Conservation (phyloP, 2,329 filamentous ascomycete species). For the Chrysosporium queenslandicum region DNA sequence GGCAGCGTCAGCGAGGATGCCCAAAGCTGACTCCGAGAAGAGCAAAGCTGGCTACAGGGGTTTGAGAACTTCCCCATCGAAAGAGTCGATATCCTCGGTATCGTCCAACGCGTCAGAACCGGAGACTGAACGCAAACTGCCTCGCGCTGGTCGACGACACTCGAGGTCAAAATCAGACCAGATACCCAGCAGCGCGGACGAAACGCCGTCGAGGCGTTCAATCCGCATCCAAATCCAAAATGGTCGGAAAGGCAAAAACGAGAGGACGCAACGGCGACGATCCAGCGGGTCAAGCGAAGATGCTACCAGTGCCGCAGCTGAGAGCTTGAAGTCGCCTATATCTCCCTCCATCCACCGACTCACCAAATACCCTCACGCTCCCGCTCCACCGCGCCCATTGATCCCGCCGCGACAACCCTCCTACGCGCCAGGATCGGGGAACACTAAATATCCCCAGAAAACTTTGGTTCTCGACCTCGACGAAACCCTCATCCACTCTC, state of each 20-base stretch:
- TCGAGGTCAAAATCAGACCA: slow-evolving; percentile 23
- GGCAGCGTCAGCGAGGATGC: slow-evolving; percentile 18
- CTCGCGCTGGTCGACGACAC: slow-evolving; percentile 1
- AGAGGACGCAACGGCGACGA: slow-evolving; percentile 39
- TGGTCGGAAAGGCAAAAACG: slow-evolving; percentile 64
- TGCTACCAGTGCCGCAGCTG: slow-evolving; percentile 47
- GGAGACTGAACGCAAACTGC: slow-evolving; percentile 37
- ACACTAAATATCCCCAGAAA: slow-evolving; percentile 58
- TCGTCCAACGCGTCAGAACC: slow-evolving; percentile 47
- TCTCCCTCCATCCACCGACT: slow-evolving; percentile 61
- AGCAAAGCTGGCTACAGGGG: slow-evolving; percentile 22
- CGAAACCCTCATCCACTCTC: slow-evolving; percentile 94
- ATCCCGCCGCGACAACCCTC: slow-evolving; percentile 84
- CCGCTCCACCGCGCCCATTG: slow-evolving; percentile 77
- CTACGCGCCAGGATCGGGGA: slow-evolving; percentile 50
- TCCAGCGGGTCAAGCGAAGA: slow-evolving; percentile 24
- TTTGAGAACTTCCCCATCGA: slow-evolving; percentile 26
- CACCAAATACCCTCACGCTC: slow-evolving; percentile 83
- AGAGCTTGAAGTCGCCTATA: slow-evolving; percentile 86
- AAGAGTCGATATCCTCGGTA: slow-evolving; percentile 34
- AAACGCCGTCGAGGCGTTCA: slow-evolving; percentile 62
- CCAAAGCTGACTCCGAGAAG: slow-evolving; percentile 21
- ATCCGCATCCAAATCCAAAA: slow-evolving; percentile 85
- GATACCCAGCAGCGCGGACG: slow-evolving; percentile 41
- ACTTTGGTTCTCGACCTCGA: slow-evolving; percentile 92